These are phyloP conservation scores for Bacidia gigantensis DNA, from an alignment of 495 filamentous ascomycete genomes.

Conservation along the genomic window DNA sequence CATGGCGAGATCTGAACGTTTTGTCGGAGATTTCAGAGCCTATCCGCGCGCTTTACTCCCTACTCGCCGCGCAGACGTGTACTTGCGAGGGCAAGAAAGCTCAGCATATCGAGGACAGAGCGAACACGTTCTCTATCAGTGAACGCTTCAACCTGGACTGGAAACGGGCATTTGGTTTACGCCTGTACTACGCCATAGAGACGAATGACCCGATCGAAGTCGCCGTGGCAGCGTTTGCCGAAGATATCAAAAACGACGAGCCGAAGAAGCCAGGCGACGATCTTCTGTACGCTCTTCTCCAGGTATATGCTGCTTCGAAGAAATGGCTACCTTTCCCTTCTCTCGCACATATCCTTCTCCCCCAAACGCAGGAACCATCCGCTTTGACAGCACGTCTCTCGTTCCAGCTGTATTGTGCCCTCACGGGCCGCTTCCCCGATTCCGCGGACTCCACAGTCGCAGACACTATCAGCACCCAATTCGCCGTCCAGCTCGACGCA, in stretches of 20 bases:
- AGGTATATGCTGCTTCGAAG: conserved; percentile 50
- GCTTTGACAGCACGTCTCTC: conserved; percentile 59
- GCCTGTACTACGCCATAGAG: conserved; percentile 69
- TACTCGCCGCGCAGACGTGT: conserved; percentile 74
- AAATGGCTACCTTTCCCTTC: conserved; percentile 31
- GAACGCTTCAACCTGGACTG: conserved; percentile 76
- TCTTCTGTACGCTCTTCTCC: conserved; percentile 73
- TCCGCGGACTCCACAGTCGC: conserved; percentile 33
- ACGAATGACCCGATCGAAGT: conserved; percentile 51
- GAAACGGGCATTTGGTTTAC: conserved; percentile 81
- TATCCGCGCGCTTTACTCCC: conserved; percentile 75
- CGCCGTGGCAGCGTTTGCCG: conserved; percentile 53
- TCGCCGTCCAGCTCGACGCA: conserved; percentile 58
- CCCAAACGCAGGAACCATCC: conserved; percentile 47
- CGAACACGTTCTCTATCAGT: conserved; percentile 61
- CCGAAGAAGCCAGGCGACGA: conserved; percentile 55
- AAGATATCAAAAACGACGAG: conserved; percentile 44
- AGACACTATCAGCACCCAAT: conserved; percentile 54
- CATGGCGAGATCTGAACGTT: conserved; percentile 68
- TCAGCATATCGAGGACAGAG: conserved; percentile 54
- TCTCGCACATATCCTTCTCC: conserved; percentile 42
- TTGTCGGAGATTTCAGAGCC: conserved; percentile 77
- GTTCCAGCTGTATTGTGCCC: conserved; percentile 60
- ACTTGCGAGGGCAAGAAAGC: conserved; percentile 63
- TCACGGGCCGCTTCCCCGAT: conserved; percentile 35